These are phyloP conservation scores for Fusarium tanahbumbuense DNA, from an alignment of 2,329 filamentous ascomycete genomes.

Conservation along the genomic window DNA sequence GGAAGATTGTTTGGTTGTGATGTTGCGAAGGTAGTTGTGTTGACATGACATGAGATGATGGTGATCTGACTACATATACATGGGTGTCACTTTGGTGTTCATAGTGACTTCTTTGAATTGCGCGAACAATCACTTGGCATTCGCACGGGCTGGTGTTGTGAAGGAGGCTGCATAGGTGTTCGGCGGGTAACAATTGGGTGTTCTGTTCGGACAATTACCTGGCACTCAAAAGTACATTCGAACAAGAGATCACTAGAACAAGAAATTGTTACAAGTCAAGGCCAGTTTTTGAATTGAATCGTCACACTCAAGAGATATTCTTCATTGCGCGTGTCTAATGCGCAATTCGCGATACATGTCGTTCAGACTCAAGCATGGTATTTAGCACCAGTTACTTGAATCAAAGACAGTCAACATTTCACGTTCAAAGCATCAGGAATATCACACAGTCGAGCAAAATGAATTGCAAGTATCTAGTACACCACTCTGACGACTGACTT, in stretches of 20 bases:
- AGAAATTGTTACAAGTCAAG: neutral
- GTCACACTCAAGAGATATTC: too few species aligned
- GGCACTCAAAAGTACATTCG: neutral
- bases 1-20: neutral
- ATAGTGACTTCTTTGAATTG: neutral
- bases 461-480: neutral
- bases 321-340: neutral
- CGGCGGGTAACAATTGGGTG: too few species aligned
- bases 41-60: neutral
- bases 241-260: neutral
- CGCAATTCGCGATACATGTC: neutral
- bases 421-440: rapidly evolving
- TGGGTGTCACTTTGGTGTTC: neutral
- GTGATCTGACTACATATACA: neutral
- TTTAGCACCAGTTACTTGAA: neutral
- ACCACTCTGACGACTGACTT: neutral
- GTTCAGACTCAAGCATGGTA: neutral
- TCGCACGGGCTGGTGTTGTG: neutral
- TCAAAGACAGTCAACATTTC: too few species aligned
- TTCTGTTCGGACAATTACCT: neutral
- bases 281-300: rapidly evolving
- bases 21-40: neutral
- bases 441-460: neutral
- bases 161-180: neutral
- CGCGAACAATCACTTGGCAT: neutral